phyloP scores from a whole-genome alignment of 257 asterid species.

The Avicennia marina region DNA sequence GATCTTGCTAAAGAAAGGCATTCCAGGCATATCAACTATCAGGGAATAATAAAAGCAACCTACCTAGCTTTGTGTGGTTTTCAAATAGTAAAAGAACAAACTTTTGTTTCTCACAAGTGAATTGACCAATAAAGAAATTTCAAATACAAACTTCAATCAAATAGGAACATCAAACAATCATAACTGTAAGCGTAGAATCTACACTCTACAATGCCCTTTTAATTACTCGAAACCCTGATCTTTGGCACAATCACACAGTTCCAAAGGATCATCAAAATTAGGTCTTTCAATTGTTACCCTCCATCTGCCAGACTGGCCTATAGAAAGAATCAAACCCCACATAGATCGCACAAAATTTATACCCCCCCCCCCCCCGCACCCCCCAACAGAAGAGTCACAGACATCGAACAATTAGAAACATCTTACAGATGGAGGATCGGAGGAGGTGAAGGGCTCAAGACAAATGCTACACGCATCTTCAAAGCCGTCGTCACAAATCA shows the following conservation, averaged over 20 bases:
- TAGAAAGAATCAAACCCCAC: no score
- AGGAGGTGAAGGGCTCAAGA: slow-evolving; percentile 41
- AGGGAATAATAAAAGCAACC: no score
- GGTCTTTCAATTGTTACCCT: background rate
- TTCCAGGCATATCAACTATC: no score
- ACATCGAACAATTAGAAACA: background rate
- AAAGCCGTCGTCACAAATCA: slow-evolving; percentile 28
- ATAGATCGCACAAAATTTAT: background rate
- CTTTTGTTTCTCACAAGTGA: no score
- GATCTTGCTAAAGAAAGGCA: no score
- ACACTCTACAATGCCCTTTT: background rate
- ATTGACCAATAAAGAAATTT: no score
- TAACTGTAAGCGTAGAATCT: background rate
- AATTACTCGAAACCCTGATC: background rate
- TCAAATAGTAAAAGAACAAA: no score
- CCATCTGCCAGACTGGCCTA: background rate
- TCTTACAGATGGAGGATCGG: slow-evolving; percentile 46
- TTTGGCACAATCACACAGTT: background rate
- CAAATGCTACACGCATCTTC: slow-evolving; percentile 59
- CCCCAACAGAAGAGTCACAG: background rate
- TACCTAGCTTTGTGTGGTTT: no score
- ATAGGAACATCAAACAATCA: background rate
- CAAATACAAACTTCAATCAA: no score
- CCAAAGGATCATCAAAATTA: background rate
- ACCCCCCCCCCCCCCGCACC: background rate